Base-by-base conservation (phyloP, 257 asterid species). In the Rehmannia glutinosa region DNA sequence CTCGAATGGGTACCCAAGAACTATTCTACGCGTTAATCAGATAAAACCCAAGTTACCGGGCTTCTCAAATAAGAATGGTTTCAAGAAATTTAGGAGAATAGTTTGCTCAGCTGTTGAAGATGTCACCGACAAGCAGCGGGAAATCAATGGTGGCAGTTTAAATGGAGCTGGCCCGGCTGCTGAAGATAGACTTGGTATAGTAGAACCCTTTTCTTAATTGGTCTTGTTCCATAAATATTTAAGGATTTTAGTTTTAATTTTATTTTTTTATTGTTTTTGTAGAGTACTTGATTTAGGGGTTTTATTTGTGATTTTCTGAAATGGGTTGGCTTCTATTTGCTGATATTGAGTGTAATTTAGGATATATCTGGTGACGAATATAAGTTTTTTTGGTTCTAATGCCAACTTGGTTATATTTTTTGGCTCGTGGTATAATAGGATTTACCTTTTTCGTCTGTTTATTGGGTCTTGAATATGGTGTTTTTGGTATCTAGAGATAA, bases 51-150 rank as follows among this genome's bases (percentile, higher is more conserved):
- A 67, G 60, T 69, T 50, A 2, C 38, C 74, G 46, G 65, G 71
- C 62, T 77, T 83, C 76, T 83, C 90, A 4, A 78, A 49, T 24
- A 75, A 62, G 32, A 75, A 43, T 41, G 45, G 56, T 64, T 70
- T 67, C 52, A 83, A 57, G 64, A 88, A 67, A 73, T 77, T 73
- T 46, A 77, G 71, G 42, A 68, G 80, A 63, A 36, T 69, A 39
- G 81, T 85, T 78, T 86, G 97, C 75, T 84, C 87, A 27, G 96
- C 95, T 20, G 83, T 82, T 66, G 99, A 94, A 73, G 99, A 91
- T 72, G 77, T 67, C 41, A 53, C 81, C 3, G 72, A 84, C 62
- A 78, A 83, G 70, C 81, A 82, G 59, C 70, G 50, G 24, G 81
- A 82, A 56, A 41, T 71, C 25, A 72, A 57, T 46, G 78, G 83